Base-by-base conservation (phyloP, 306 rosid species). In the Cercis canadensis region DNA sequence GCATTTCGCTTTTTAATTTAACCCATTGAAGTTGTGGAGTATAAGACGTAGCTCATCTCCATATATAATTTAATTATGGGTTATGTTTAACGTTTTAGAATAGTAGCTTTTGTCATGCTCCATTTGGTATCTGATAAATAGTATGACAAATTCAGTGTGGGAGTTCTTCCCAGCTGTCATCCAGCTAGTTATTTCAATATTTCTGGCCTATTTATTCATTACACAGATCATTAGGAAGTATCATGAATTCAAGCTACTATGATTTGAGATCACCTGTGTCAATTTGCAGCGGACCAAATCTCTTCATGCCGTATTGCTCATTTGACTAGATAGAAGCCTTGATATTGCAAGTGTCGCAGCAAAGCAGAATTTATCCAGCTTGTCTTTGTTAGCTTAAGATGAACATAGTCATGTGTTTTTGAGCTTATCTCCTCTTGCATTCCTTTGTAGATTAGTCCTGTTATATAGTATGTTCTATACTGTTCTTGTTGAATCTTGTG, bases 181-280 rank as follows among this genome's bases (percentile, higher is more conserved):
- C 73, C 3, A 29, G 56, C 29, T 63, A 46, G n/a, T 57, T 36
- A 1, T 59, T 70, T 57, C n/a, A 57, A 41, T 57, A 32, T n/a
- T 52, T 53, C 40, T 62, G 50, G 47, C 51, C 21, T 53, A 44
- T 54, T 29, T 29, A 62, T 31, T 57, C 63, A 19, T 72, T 31
- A 24, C 73, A 15, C 21, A 5, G 16, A 44, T 15, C 57, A 15
- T 41, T 15, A 6, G 56, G 43, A 37, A 54, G 15, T 66, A 14
- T 50, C 52, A 18, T 72, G 40, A 70, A 59, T 24, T 65, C 43
- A 54, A 81, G 40, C 72, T 65, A 29, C 36, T 15, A 24, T 18
- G 4, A 40, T 43, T 61, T 61, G 10, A 31, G 72, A 21, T 44
- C 46, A 8, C 31, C 65, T 11, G 58, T 41, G 15, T 63, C 29